These are phyloP conservation scores for Niveomyces coronatus DNA, from an alignment of 2,329 filamentous ascomycete species.

Conservation along the genomic window DNA sequence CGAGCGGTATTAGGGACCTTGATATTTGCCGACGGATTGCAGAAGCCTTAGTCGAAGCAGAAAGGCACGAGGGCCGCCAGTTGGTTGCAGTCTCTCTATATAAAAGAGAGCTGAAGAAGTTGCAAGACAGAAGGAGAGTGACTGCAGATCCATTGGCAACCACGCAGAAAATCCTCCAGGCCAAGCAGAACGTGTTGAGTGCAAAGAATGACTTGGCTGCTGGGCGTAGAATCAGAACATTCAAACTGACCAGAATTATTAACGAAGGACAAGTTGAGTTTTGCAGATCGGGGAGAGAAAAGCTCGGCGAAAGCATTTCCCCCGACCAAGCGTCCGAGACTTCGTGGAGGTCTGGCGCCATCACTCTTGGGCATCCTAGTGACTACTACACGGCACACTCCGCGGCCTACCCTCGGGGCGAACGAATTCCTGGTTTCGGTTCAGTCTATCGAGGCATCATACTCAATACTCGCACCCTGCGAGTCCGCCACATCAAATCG, in stretches of 20 bases:
- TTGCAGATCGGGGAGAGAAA: too few relatives aligned
- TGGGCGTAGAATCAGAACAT: too few relatives aligned
- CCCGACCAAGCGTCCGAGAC: neutral
- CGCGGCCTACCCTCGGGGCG: neutral
- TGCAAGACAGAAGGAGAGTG: neutral
- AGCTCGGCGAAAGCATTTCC: neutral
- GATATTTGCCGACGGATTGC: neutral
- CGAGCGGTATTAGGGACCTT: neutral
- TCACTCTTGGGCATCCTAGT: neutral
- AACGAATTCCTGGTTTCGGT: neutral
- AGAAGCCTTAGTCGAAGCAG: neutral
- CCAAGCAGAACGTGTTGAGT: too few relatives aligned
- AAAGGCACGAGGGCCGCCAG: neutral
- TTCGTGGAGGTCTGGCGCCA: neutral
- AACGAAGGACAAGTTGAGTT: too few relatives aligned
- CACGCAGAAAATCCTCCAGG: too few relatives aligned
- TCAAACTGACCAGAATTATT: too few relatives aligned
- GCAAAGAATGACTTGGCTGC: too few relatives aligned
- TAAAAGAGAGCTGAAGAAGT: neutral
- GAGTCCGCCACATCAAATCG: too few relatives aligned
- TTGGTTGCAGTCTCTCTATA: neutral
- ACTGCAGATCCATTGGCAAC: neutral
- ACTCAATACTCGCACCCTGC: neutral
- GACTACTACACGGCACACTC: constrained; percentile 3
- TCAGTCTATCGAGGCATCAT: neutral